Evolutionary conservation across 352 stramenopile species (phyloP), one percentile per base, ranked within the genome.

Genomic region (Globisporangium cederbergense): DNA sequence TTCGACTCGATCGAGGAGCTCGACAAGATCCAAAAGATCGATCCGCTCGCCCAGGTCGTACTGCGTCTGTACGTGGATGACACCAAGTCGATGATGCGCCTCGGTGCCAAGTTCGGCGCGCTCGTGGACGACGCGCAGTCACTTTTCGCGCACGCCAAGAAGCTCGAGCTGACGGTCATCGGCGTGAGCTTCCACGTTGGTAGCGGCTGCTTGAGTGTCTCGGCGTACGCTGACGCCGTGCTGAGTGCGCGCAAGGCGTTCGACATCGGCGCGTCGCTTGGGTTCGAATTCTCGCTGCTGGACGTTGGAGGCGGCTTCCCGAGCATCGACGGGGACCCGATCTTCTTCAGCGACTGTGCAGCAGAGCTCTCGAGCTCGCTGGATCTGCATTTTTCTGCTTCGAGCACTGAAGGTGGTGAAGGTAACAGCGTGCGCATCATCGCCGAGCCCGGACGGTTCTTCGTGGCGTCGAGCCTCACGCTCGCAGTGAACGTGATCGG

Each of bases 231-330:
- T 60, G 77, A 97, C 64, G 96, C 95, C 20, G 78, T 98, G 43
- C 70, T 73, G 28, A 81, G 91, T 53, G 90, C 90, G 9, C 82
- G 84, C 59, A 83, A 86, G 58, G 82, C 91, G 7, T 98, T 98
- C 69, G 92, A 98, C 72, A 96, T 98, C 65, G 95, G 81, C 42
- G 73, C 83, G 58, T 77, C 83, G 4, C 78, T 89, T 45, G 90
- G 93, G 32, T 95, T 92, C 64, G 67, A 91, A 18, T 95, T 98
- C 58, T 81, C 68, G 38, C 64, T 98, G 63, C 73, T 99, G 16
- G 94, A 99, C 77, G 97, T 99, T 73, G 96, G 95, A 25, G 96
- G 96, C 22, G 96, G 93, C 45, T 99, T 98, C 76, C 94, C 91
- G 14, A 93, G 93, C 30, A 81, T 80, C 0, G 76, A 93, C 50